phyloP scores from a whole-genome alignment of 192 early-diverging fungal genomes.

The Rhizophagus sp. region DNA sequence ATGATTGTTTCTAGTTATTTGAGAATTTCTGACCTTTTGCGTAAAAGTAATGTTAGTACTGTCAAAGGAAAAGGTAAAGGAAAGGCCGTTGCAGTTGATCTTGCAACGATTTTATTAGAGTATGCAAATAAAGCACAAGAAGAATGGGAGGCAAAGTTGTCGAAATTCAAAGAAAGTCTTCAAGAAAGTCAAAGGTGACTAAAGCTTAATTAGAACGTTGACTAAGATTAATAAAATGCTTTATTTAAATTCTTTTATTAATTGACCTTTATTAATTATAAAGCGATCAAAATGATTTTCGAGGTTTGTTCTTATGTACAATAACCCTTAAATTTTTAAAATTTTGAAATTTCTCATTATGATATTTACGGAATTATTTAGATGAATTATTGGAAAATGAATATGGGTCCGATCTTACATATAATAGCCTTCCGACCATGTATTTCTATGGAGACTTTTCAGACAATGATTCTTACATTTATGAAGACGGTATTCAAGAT shows the following conservation, averaged over 20 bases:
- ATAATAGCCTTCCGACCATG: conserved; percentile 13
- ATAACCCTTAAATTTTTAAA: background rate
- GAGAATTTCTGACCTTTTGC: conserved; percentile 18
- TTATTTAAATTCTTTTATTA: background rate
- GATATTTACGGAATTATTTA: background rate
- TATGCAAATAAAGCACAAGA: background rate
- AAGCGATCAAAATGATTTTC: background rate
- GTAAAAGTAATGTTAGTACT: background rate
- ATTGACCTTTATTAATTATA: background rate
- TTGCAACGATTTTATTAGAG: conserved; percentile 18
- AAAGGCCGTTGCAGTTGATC: background rate
- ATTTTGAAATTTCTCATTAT: background rate
- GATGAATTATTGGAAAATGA: conserved; percentile 3
- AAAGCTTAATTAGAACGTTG: background rate
- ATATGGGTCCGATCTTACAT: conserved; percentile 22
- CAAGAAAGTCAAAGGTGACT: conserved; percentile 12
- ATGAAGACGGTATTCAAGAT: background rate
- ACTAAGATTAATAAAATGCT: background rate
- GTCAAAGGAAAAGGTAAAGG: conserved; percentile 14
- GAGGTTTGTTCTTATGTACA: background rate
- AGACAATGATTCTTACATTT: conserved; percentile 9
- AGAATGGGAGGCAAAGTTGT: conserved; percentile 10
- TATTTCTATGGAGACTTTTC: conserved; percentile 20
- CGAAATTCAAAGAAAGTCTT: conserved; percentile 13
- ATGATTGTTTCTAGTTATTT: background rate